Base-by-base conservation (phyloP, 345 rosid genomes). In the Camelina hispida region DNA sequence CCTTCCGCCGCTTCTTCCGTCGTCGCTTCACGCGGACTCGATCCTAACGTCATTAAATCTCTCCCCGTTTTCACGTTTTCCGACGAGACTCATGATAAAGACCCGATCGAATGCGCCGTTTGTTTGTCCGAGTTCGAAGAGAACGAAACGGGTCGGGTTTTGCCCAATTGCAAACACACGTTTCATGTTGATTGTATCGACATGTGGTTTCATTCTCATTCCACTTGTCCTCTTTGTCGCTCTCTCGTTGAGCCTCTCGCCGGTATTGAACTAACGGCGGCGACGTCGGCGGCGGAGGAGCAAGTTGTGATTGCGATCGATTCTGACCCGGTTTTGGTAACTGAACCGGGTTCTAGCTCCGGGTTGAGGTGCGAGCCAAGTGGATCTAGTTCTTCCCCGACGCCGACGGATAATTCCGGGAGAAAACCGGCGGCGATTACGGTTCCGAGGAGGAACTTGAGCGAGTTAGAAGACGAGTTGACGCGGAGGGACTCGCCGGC, bases 151-250 rank as follows among this genome's bases (percentile, higher is more conserved):
- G 98, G 96, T 64, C 93, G 96, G 84, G 64, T 80, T 20, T 75
- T 96, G 59, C 97, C 98, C 32, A 87, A 84, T 9, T 96, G 99
- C 55, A 87, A 84, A 10, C 99, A 96, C 34, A 82, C 86, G 28
- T 96, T 96, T 67, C 99, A 96, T 44, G 78, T 83, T 17, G 97
- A 83, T 1, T 96, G 98, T 23, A 91, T 93, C 7, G 98, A 96
- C 72, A 93, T 93, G 99, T 96, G 99, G 98, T 91, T 96, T 74
- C 91, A 86, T 51, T 86, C 97, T 40, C 98, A 94, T 71, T 83
- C 91, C 43, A 91, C 96, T 0, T 94, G 97, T 72, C 99, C 98
- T 22, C 91, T 96, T 40, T 96, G 99, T 48, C 92, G 99, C 38
- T 76, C 87, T 10, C 82, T 90, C 3, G 97, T 96, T 12, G 94